These are phyloP conservation scores for Neofusicoccum kwambonambiense DNA, from an alignment of 2,329 filamentous ascomycete species.

Conservation along the genomic window DNA sequence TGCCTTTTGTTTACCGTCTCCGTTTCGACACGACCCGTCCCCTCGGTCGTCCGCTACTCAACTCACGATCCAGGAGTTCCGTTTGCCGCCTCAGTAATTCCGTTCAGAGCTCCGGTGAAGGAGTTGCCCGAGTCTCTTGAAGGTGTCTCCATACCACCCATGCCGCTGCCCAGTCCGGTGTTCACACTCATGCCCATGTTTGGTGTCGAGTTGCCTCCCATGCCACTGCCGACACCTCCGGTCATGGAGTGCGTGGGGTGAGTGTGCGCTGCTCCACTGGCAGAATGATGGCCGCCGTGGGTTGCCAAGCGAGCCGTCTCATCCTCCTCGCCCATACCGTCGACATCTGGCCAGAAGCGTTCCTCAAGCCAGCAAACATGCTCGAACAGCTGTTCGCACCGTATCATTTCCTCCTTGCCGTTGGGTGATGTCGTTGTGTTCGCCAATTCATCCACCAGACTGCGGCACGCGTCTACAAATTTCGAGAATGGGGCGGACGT, in stretches of 20 bases:
- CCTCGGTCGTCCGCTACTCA: neutral
- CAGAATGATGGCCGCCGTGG: slow-evolving; percentile 9
- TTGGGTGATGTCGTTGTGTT: slow-evolving; percentile 48
- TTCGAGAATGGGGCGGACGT: slow-evolving; percentile 50
- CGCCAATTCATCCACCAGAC: slow-evolving; percentile 51
- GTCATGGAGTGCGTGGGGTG: slow-evolving; percentile 9
- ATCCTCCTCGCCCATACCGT: slow-evolving; percentile 49
- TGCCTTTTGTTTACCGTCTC: neutral
- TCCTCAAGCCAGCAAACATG: slow-evolving; percentile 51
- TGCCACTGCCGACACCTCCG: neutral
- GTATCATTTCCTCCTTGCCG: slow-evolving; percentile 47
- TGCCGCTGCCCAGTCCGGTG: slow-evolving; percentile 21
- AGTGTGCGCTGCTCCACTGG: slow-evolving; percentile 6
- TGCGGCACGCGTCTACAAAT: slow-evolving; percentile 49
- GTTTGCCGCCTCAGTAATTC: slow-evolving; percentile 15
- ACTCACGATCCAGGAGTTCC: slow-evolving; percentile 10
- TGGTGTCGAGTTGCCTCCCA: neutral
- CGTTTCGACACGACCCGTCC: neutral
- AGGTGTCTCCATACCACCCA: slow-evolving; percentile 17
- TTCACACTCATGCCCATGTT: slow-evolving; percentile 20
- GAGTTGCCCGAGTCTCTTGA: slow-evolving; percentile 2
- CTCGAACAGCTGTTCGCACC: slow-evolving; percentile 48
- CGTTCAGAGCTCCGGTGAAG: slow-evolving; percentile 17
- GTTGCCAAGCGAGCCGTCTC: slow-evolving; percentile 25
- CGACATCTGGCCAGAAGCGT: slow-evolving; percentile 50